Base-by-base conservation (phyloP, 148 eudicot species). In the Rhododendron molle region DNA sequence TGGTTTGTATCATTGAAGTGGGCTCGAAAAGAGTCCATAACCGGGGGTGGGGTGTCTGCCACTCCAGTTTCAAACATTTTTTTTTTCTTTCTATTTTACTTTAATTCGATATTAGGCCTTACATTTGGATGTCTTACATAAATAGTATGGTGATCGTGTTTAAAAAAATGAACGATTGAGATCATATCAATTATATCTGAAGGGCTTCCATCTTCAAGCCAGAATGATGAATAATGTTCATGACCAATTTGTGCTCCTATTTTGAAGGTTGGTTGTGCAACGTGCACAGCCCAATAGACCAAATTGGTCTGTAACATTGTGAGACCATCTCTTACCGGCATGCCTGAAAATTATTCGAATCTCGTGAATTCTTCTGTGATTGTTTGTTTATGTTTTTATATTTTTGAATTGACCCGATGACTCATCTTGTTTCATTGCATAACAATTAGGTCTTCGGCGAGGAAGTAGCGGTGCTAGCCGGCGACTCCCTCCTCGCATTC, bases 381-480 rank as follows among this genome's bases (percentile, higher is more conserved):
- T n/a, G 30, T n/a, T 23, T n/a, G 11, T 62, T 1, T 62, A 11
- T 67, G 26, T 7, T 7, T 23, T 7, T 23, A 7, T n/a, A 11
- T 71, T 30, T 71, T 30, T 71, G 38, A 30, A 30, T 30, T 13
- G 36, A 13, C 18, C 7, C 36, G 30, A 1, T 14, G 76, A 71
- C 38, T 71, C 38, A 71, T 71, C 38, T 71, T 71, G 76, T 71
- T 71, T 14, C 38, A 71, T 71, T 30, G 38, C 76, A 32, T 9
- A 67, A 67, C 7, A 30, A 1, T 71, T 32, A 71, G 76, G 76
- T 90, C 20, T 90, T 78, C 43, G 90, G 92, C 21, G 89, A 90
- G 86, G 89, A 90, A 32, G 86, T 88, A 26, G 92, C 92, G 18
- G 92, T 90, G n/a, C 90, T 90, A 8, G 88, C 90, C 11, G 92